phyloP scores from a whole-genome alignment of 176 grass and related monocot species.

The Puccinellia tenuiflora region DNA sequence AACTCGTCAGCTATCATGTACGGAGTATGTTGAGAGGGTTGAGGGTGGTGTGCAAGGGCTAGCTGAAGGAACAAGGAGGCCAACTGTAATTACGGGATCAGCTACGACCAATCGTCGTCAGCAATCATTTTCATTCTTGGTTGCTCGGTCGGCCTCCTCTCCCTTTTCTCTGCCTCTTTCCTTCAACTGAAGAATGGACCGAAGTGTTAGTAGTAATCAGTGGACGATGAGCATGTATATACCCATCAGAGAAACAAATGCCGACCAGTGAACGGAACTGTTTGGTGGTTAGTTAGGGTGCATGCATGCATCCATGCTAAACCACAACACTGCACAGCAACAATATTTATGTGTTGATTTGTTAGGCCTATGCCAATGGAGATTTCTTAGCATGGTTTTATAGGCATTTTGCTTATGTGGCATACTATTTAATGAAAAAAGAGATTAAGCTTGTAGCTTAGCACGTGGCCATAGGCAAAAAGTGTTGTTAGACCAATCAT shows the following conservation, averaged over 20 bases:
- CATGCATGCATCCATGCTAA: not conserved
- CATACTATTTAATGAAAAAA: no score
- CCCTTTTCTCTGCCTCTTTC: not conserved
- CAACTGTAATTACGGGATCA: constrained; percentile 1
- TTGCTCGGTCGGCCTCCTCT: not conserved
- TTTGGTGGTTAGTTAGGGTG: not conserved
- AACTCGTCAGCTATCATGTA: not conserved
- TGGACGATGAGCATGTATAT: not conserved
- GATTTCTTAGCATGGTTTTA: no score
- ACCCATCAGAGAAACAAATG: not conserved
- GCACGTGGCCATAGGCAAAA: no score
- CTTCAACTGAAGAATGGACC: not conserved
- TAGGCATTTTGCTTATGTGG: no score
- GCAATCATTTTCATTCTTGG: not conserved
- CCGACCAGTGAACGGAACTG: not conserved
- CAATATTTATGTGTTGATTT: not conserved
- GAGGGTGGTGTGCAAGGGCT: not conserved
- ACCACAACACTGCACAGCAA: not conserved
- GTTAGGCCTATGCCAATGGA: no score
- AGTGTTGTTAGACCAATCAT: no score
- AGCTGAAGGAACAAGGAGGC: not conserved
- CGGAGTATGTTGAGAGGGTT: not conserved
- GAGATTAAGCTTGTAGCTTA: no score
- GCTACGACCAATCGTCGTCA: not conserved
- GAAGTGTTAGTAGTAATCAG: not conserved